These are phyloP conservation scores for Hysterium pulicare DNA, from an alignment of 2,329 filamentous ascomycete genomes.

Conservation along the genomic window DNA sequence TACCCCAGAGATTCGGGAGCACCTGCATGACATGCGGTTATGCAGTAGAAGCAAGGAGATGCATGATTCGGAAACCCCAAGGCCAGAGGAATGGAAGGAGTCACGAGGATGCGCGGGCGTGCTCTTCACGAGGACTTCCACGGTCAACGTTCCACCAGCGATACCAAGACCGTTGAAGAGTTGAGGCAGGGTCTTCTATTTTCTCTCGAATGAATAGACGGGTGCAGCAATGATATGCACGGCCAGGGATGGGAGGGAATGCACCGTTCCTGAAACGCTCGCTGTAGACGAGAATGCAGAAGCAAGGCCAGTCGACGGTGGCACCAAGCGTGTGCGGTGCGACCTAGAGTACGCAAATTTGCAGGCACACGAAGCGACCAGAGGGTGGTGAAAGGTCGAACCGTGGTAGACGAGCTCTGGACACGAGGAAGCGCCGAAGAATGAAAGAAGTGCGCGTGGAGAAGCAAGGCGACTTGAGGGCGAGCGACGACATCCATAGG, in stretches of 20 bases:
- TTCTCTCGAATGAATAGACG: not conserved
- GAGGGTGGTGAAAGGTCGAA: conserved; percentile 9
- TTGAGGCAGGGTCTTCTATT: not conserved
- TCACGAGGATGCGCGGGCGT: conserved; percentile 13
- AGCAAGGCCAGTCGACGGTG: conserved; percentile 22
- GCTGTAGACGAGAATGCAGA: conserved; percentile 19
- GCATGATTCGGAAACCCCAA: conserved; percentile 5
- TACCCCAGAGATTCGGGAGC: conserved; percentile 10
- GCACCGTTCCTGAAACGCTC: conserved; percentile 16
- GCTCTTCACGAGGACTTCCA: conserved; percentile 3
- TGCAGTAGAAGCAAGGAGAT: conserved; percentile 13
- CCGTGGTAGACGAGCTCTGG: conserved; percentile 16
- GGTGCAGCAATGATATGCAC: conserved; percentile 9
- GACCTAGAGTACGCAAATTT: conserved; percentile 23
- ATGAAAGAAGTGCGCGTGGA: conserved; percentile 17
- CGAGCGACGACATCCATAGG: no score
- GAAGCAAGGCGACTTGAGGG: conserved; percentile 14
- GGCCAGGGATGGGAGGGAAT: conserved; percentile 16
- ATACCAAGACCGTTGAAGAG: conserved; percentile 1
- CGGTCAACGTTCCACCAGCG: conserved; percentile 4
- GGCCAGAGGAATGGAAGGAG: conserved; percentile 4
- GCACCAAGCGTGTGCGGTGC: conserved; percentile 16
- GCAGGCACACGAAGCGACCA: conserved; percentile 20
- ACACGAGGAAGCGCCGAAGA: conserved; percentile 27
- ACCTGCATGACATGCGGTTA: conserved; percentile 16